A percentile compares a stretch with the other conserved stretches of the same genome.
These are phyloP conservation scores for Hansenula lynferdii DNA, from an alignment of 1,139 yeast species.

Conservation along the genomic window DNA sequence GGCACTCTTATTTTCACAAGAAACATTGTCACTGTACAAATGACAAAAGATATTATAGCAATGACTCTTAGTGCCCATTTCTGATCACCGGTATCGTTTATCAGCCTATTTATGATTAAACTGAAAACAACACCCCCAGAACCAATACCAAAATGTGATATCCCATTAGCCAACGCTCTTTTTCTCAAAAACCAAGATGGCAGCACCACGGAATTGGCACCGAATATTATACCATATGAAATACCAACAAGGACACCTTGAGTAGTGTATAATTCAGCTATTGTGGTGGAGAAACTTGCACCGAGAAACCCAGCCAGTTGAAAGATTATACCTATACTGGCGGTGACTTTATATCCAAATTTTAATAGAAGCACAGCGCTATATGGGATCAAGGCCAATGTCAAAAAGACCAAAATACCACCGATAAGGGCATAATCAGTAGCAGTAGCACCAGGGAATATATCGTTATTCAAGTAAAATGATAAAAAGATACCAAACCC, in stretches of 20 bases:
- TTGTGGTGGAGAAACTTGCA: constrained; percentile 45
- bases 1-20: constrained; percentile 22
- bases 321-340: constrained; percentile 40
- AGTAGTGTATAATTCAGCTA: constrained; percentile 46
- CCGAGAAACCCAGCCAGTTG: constrained; percentile 48
- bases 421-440: constrained; percentile 57
- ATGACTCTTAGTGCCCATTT: constrained; percentile 55
- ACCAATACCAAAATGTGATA: constrained; percentile 60
- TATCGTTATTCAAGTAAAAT: constrained; percentile 37
- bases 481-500: constrained; percentile 54
- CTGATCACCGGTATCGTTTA: constrained; percentile 43
- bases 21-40: constrained; percentile 31
- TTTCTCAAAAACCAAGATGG: constrained; percentile 62
- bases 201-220: constrained; percentile 48
- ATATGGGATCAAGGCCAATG: constrained; percentile 37
- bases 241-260: constrained; percentile 60
- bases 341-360: constrained; percentile 29
- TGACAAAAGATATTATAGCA: constrained; percentile 42
- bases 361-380: constrained; percentile 23
- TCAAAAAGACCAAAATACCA: constrained; percentile 49
- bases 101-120: constrained; percentile 41
- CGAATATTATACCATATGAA: constrained; percentile 43
- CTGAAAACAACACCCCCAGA: constrained; percentile 60
- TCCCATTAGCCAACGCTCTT: constrained; percentile 56
- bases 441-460: constrained; percentile 44